Evolutionary conservation across 768 basidiomycete genomes (phyloP).

Genomic region (Leccinellum albellum): DNA sequence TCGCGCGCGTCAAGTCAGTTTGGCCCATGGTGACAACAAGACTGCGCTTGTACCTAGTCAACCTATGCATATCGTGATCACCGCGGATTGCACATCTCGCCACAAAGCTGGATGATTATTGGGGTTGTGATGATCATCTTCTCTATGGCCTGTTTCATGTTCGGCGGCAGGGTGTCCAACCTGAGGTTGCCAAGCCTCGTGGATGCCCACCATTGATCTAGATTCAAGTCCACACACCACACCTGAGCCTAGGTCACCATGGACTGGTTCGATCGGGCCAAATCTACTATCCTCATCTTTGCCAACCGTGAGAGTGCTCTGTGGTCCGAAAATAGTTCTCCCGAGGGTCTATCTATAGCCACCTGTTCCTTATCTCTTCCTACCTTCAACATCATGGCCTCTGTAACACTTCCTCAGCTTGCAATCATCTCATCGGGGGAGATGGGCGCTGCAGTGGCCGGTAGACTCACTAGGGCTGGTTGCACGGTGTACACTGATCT

Average conservation of each 20-base stretch:
- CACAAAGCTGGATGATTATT: background rate
- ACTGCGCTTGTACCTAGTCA: background rate
- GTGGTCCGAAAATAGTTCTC: constrained; percentile 4
- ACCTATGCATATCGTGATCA: background rate
- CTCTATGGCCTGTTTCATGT: background rate
- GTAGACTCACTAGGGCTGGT: constrained; percentile 42
- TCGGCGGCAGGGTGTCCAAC: constrained; percentile 4
- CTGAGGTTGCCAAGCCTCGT: constrained; percentile 9
- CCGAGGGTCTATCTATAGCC: constrained; percentile 11
- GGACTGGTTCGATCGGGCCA: background rate
- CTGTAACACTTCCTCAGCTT: constrained; percentile 26
- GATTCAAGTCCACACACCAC: constrained; percentile 13
- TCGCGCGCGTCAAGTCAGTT: background rate
- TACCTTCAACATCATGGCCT: constrained; percentile 14
- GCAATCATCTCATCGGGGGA: constrained; percentile 53
- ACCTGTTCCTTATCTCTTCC: constrained; percentile 1
- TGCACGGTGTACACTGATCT: constrained; percentile 54
- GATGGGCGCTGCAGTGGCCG: constrained; percentile 59
- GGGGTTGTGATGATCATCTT: constrained; percentile 3
- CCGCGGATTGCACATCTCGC: background rate
- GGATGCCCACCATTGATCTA: constrained; percentile 14
- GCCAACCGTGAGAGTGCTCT: background rate
- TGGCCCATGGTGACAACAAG: background rate
- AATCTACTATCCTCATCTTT: background rate
- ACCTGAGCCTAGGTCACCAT: background rate